These are phyloP conservation scores for Grosmannia huntii DNA, from an alignment of 2,329 filamentous ascomycete species.

Conservation along the genomic window DNA sequence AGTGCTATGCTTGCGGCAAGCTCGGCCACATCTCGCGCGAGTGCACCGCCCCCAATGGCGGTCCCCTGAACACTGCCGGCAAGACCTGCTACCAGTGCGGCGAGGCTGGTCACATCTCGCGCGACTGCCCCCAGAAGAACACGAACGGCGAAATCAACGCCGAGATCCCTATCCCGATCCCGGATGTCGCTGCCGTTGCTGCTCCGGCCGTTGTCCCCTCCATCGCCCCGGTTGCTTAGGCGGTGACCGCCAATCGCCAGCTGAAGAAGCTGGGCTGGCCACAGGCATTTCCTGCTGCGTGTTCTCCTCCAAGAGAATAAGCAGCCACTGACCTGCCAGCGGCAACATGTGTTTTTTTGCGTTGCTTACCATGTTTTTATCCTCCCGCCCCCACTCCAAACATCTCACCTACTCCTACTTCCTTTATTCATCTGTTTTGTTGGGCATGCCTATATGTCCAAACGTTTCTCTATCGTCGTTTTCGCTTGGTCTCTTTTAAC, in stretches of 20 bases:
- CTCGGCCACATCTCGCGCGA: slow-evolving; percentile 86
- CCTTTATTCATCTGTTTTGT: not conserved
- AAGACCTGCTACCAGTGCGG: slow-evolving; percentile 99
- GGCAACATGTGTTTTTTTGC: not conserved
- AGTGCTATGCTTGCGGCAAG: slow-evolving; percentile 96
- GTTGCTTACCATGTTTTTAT: not conserved
- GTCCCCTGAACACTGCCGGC: slow-evolving; percentile 85
- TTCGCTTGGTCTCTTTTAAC: slow-evolving; percentile 1
- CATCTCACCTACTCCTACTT: not conserved
- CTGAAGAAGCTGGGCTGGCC: not conserved
- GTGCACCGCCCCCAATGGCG: slow-evolving; percentile 93
- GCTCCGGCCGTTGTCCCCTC: slow-evolving; percentile 26
- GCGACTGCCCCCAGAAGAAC: slow-evolving; percentile 73
- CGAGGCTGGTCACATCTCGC: slow-evolving; percentile 89
- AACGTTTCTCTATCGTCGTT: not conserved
- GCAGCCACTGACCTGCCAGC: not conserved
- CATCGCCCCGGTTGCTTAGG: slow-evolving; percentile 26
- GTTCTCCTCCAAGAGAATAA: not conserved
- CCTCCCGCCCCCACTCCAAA: not conserved
- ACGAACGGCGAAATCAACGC: slow-evolving; percentile 34
- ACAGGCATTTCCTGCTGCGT: not conserved
- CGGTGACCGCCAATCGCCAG: not conserved
- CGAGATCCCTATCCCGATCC: slow-evolving; percentile 32
- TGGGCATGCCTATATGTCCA: not conserved
- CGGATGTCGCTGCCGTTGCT: slow-evolving; percentile 24